Evolutionary conservation across 179 eudicot genomes (phyloP), one percentile per base, ranked within the genome.

Genomic region (Heliamphora pulchella): DNA sequence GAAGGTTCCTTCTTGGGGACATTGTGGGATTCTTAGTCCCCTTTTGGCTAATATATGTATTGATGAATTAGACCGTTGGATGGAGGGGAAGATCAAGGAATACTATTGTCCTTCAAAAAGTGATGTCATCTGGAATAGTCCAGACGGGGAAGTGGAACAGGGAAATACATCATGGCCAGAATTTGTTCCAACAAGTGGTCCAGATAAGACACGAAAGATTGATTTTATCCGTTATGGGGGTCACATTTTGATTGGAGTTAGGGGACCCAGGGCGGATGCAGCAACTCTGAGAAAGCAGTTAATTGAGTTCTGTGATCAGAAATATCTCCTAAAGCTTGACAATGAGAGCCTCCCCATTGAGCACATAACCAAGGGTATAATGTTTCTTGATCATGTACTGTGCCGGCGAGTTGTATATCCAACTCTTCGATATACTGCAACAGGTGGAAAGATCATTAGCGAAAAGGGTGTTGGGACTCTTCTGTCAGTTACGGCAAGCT

Each of bases 151-250:
- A 81, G 86, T 81, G 8, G 98, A 94, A 78, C 98, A 94, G 77
- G 98, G 98, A 58, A 95, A 95, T 80, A 93, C 98, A 82, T 93
- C 97, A n/a, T 94, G 98, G 98, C 98, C 98, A 0, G 98, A 94
- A 80, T 94, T 94, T 81, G 98, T 94, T 75, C 98, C 98, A 59
- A 91, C 97, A 5, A 94, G 97, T 76, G 98, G 98, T n/a, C 97
- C 97, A 0, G 97, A 94, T 84, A 94, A 91, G 86, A 94, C 97
- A 20, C 84, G 98, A 46, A 94, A 94, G 81, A 91, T 93, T 75
- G 98, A 94, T 79, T 94, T 89, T 79, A 85, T 94, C 17, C 91
- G 98, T 78, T 91, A 82, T 80, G 98, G 98, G 62, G 98, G 98
- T 78, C 98, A 94, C 75, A 84, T 95, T 82, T 84, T 95, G 85